Evolutionary conservation across 345 rosid species (phyloP).

Genomic region (Noccaea bulbosa): DNA sequence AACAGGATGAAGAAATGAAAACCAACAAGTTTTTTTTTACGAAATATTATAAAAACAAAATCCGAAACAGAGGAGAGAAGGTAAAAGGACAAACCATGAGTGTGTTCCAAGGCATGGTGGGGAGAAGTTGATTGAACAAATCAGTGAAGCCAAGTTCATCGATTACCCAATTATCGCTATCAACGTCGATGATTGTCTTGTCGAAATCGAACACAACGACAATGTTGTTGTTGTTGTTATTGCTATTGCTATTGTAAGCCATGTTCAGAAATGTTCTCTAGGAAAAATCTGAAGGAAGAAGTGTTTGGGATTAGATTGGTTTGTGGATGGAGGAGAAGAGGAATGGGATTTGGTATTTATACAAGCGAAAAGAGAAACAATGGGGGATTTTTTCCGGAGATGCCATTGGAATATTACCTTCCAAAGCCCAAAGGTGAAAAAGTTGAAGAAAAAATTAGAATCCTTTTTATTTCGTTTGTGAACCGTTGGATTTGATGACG

Average conservation of each 20-base stretch:
- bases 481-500: constrained; percentile 36
- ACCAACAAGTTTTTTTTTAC: not conserved
- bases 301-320: not conserved
- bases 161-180: constrained; percentile 83
- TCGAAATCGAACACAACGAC: constrained; percentile 82
- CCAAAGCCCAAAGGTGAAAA: constrained; percentile 5
- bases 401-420: constrained; percentile 62
- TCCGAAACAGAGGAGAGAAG: constrained; percentile 16
- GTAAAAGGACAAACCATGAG: constrained; percentile 59
- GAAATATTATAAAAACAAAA: not conserved
- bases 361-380: constrained; percentile 10
- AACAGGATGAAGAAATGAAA: not conserved
- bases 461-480: not conserved
- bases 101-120: constrained; percentile 91
- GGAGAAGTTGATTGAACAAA: constrained; percentile 79
- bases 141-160: constrained; percentile 78
- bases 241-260: constrained; percentile 34
- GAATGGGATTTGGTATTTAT: constrained; percentile 48
- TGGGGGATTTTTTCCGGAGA: constrained; percentile 32
- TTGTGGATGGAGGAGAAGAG: constrained; percentile 30
- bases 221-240: constrained; percentile 40
- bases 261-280: constrained; percentile 48
- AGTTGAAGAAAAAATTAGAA: constrained; percentile 15
- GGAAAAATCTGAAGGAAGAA: not conserved
- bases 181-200: constrained; percentile 85